These are phyloP conservation scores for Pisolithus thermaeus DNA, from an alignment of 1,284 basidiomycete genomes.

Conservation along the genomic window DNA sequence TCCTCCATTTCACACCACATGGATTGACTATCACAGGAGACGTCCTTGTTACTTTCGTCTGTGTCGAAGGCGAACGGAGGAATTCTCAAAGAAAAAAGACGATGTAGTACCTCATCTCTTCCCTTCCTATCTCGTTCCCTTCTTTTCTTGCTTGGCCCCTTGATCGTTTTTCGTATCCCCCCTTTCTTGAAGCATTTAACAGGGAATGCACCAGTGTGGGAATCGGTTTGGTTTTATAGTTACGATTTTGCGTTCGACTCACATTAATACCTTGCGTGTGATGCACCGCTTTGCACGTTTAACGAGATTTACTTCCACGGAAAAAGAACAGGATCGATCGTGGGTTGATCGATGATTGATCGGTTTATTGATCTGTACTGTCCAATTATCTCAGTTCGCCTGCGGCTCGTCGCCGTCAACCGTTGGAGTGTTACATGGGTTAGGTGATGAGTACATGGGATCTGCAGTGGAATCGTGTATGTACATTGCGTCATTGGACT, in stretches of 20 bases:
- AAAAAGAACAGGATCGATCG: background rate
- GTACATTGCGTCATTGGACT: no score
- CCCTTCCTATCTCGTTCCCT: background rate
- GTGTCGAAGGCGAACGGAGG: constrained; percentile 29
- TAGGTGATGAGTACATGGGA: no score
- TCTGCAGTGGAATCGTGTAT: no score
- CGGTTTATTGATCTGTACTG: background rate
- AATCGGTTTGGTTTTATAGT: background rate
- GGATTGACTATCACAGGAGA: constrained; percentile 28
- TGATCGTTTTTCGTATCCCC: background rate
- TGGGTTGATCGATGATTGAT: background rate
- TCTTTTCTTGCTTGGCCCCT: background rate
- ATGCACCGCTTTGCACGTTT: background rate
- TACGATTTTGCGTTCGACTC: background rate
- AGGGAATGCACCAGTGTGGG: background rate
- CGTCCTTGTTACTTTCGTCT: constrained; percentile 29
- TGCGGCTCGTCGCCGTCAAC: no score
- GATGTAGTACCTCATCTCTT: background rate
- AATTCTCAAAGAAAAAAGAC: constrained; percentile 21
- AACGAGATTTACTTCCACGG: background rate
- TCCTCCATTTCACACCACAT: constrained; percentile 30
- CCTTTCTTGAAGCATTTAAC: background rate
- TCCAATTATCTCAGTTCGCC: no score
- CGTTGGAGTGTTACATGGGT: no score
- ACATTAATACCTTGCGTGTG: background rate